Percentiles rank a stretch among this genome's conserved stretches.
Evolutionary conservation across 306 rosid species (phyloP).

Genomic region (Datisca glomerata): DNA sequence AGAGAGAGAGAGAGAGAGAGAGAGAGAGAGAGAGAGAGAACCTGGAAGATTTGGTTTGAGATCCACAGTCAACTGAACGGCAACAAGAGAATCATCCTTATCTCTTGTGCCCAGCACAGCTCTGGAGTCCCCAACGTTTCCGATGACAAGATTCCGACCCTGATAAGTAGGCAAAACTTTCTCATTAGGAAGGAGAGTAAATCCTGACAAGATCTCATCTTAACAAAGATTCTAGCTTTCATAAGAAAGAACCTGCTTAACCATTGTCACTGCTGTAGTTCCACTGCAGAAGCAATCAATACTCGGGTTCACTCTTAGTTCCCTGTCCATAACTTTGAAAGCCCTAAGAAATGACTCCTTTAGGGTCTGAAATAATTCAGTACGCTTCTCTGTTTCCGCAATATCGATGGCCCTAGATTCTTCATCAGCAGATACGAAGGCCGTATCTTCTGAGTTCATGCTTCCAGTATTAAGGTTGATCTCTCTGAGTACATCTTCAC

Average conservation of each 20-base stretch:
- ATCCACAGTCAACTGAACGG: conserved; percentile 95
- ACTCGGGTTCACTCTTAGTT: conserved; percentile 53
- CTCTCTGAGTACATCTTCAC: conserved; percentile 63
- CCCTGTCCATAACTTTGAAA: conserved; percentile 82
- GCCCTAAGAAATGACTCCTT: conserved; percentile 82
- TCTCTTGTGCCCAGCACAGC: conserved; percentile 88
- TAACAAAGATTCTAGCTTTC: conserved; percentile 11
- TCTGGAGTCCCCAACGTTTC: conserved; percentile 95
- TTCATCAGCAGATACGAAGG: conserved; percentile 55
- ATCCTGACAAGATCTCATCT: conserved; percentile 5
- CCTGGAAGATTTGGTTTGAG: conserved; percentile 99
- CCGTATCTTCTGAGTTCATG: conserved; percentile 49
- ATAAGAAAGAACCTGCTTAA: conserved; percentile 60
- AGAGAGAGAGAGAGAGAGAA: conserved; percentile 18
- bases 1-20: neutral
- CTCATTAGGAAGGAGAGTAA: conserved; percentile 18
- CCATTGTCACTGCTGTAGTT: conserved; percentile 85
- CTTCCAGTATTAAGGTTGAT: conserved; percentile 49
- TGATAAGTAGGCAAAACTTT: conserved; percentile 22
- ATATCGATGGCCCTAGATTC: conserved; percentile 44
- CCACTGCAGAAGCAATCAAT: conserved; percentile 95
- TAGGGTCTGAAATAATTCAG: conserved; percentile 62
- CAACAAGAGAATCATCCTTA: conserved; percentile 42
- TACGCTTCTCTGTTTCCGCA: conserved; percentile 56
- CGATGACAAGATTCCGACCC: conserved; percentile 79